Conservation (phyloP, 2,329 filamentous ascomycete genomes). For the Monosporascus sp. region DNA sequence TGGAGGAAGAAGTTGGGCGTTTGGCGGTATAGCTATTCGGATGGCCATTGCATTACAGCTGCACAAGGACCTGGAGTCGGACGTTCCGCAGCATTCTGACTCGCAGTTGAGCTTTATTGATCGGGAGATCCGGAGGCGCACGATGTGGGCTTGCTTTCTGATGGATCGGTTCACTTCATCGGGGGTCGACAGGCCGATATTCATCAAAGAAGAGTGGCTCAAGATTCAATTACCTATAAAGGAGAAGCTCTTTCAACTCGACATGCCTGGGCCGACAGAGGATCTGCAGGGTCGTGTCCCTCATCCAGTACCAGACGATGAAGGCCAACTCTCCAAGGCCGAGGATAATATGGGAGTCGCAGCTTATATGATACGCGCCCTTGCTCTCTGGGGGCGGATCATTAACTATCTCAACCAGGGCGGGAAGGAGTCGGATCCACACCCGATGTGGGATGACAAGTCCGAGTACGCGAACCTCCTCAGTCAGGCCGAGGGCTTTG, state of each 20-base stretch:
- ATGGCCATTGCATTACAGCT: conserved; percentile 96
- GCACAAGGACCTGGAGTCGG: conserved; percentile 83
- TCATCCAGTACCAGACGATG: conserved; percentile 55
- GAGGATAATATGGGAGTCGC: conserved; percentile 90
- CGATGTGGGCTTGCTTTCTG: conserved; percentile 97
- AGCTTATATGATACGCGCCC: conserved; percentile 79
- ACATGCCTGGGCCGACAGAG: conserved; percentile 84
- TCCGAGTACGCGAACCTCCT: conserved; percentile 70
- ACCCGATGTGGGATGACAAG: conserved; percentile 76
- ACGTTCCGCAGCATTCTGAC: conserved; percentile 57
- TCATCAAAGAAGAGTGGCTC: conserved; percentile 83
- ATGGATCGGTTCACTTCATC: conserved; percentile 99
- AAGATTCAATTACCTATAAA: conserved; percentile 87
- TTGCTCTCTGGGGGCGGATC: conserved; percentile 85
- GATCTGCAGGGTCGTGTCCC: conserved; percentile 67
- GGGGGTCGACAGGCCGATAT: conserved; percentile 85
- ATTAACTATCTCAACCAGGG: conserved; percentile 88
- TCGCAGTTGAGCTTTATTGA: conserved; percentile 81
- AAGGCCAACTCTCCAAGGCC: conserved; percentile 59
- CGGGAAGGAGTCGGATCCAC: conserved; percentile 70
- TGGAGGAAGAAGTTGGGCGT: conserved; percentile 90
- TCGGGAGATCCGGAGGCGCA: conserved; percentile 83
- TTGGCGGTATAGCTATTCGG: conserved; percentile 88
- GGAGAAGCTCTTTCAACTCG: conserved; percentile 83
- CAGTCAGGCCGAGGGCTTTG: conserved; percentile 65